Percentiles rank a stretch among this genome's conserved stretches.
These are phyloP conservation scores for Silene vulgaris DNA, from an alignment of 179 eudicot species.

Conservation along the genomic window DNA sequence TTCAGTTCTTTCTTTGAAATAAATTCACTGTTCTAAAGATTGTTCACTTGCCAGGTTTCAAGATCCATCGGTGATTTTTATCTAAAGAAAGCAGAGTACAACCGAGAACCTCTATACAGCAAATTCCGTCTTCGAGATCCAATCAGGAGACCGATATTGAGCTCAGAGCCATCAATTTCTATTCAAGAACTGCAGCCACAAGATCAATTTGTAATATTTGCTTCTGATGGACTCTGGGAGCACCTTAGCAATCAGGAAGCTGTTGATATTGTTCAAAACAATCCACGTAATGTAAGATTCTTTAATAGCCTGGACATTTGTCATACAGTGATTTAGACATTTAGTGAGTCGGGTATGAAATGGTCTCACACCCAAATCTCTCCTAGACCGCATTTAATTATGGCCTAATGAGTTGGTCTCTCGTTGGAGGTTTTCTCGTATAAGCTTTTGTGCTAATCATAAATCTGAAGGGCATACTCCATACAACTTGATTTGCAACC, in stretches of 20 bases:
- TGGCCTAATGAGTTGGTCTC: not conserved
- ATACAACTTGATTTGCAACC: not conserved
- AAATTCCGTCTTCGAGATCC: slow-evolving; percentile 85
- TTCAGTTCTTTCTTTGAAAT: not conserved
- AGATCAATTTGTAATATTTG: slow-evolving; percentile 83
- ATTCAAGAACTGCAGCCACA: slow-evolving; percentile 62
- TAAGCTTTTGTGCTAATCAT: not conserved
- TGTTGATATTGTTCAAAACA: slow-evolving; percentile 73
- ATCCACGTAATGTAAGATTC: slow-evolving; percentile 63
- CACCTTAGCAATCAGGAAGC: slow-evolving; percentile 91
- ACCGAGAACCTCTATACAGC: slow-evolving; percentile 73
- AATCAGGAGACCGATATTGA: slow-evolving; percentile 71
- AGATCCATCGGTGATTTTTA: slow-evolving; percentile 91
- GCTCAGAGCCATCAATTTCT: slow-evolving; percentile 72
- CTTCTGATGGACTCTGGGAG: slow-evolving; percentile 98
- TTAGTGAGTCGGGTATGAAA: not conserved
- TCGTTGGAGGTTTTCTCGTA: not conserved
- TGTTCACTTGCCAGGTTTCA: slow-evolving; percentile 48
- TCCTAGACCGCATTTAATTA: not conserved
- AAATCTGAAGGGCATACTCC: not conserved
- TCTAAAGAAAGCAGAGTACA: slow-evolving; percentile 75
- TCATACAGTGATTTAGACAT: not conserved
- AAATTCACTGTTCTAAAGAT: not conserved
- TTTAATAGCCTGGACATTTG: not conserved
- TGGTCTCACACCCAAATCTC: not conserved